Conservation (phyloP, 2,329 filamentous ascomycete species). For the Ophiobolus disseminans region DNA sequence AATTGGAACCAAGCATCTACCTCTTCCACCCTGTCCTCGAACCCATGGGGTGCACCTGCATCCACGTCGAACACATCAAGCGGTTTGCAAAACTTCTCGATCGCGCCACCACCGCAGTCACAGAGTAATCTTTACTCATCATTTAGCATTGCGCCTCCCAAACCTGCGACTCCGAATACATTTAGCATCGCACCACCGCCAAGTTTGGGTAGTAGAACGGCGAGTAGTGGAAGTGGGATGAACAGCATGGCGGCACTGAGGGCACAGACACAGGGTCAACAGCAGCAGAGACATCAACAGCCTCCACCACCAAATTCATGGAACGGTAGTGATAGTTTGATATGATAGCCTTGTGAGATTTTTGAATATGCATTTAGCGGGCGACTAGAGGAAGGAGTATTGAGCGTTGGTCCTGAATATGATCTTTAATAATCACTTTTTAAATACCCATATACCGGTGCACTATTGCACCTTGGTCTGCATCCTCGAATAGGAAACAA, state of each 20-base stretch:
- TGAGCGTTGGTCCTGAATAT: background rate
- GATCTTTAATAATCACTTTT: no score
- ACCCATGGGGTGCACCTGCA: slow-evolving; percentile 33
- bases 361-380: slow-evolving; percentile 1
- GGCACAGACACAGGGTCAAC: slow-evolving; percentile 33
- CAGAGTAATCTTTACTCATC: slow-evolving; percentile 41
- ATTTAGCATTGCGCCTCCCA: slow-evolving; percentile 50
- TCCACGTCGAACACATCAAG: slow-evolving; percentile 20
- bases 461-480: no score
- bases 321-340: slow-evolving; percentile 39
- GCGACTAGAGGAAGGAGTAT: background rate
- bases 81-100: slow-evolving; percentile 55
- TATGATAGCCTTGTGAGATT: slow-evolving; percentile 19
- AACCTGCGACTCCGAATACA: slow-evolving; percentile 17
- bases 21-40: slow-evolving; percentile 21
- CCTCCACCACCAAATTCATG: slow-evolving; percentile 22
- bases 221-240: slow-evolving; percentile 33
- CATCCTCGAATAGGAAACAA: no score
- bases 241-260: slow-evolving; percentile 33
- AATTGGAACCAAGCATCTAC: slow-evolving; percentile 41
- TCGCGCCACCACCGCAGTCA: slow-evolving; percentile 54
- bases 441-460: no score
- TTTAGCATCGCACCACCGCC: slow-evolving; percentile 42
- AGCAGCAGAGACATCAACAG: slow-evolving; percentile 26
- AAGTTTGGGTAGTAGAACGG: slow-evolving; percentile 21